A percentile compares a stretch with the other conserved stretches of the same genome.
These are phyloP conservation scores for Saksenaea oblongispora DNA, from an alignment of 371 early-diverging fungal genomes.

Conservation along the genomic window DNA sequence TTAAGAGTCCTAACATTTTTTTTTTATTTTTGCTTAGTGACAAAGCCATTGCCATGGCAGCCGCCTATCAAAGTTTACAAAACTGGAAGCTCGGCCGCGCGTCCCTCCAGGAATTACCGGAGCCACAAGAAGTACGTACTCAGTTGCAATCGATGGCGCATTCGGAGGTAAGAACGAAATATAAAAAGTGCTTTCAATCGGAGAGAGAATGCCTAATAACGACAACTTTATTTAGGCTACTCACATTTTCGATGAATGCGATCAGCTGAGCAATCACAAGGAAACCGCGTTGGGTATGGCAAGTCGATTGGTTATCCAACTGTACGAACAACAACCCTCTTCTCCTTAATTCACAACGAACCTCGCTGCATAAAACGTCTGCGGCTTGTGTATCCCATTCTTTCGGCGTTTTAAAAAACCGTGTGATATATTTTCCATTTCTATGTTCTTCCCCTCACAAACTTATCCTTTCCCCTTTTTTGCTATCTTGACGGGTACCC, in stretches of 20 bases:
- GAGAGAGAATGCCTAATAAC: neutral
- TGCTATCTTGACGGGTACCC: neutral
- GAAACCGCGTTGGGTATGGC: slow-evolving; percentile 34
- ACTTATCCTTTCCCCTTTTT: neutral
- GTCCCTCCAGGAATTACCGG: slow-evolving; percentile 11
- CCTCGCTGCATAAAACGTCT: neutral
- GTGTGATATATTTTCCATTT: slow-evolving; percentile 2
- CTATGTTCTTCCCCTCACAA: neutral
- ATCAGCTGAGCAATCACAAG: slow-evolving; percentile 35
- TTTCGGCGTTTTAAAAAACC: neutral
- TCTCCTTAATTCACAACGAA: slow-evolving; percentile 18
- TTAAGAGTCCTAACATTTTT: neutral
- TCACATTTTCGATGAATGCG: slow-evolving; percentile 19
- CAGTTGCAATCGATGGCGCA: slow-evolving; percentile 21
- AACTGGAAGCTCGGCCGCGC: slow-evolving; percentile 36
- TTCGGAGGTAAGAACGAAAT: slow-evolving; percentile 11
- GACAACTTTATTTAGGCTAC: slow-evolving; percentile 14
- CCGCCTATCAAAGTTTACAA: slow-evolving; percentile 49
- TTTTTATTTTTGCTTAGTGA: slow-evolving; percentile 28
- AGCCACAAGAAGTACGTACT: slow-evolving; percentile 9
- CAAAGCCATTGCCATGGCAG: slow-evolving; percentile 52
- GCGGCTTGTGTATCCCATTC: neutral
- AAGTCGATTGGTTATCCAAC: slow-evolving; percentile 34
- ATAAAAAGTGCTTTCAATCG: neutral
- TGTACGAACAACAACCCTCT: slow-evolving; percentile 41